Base-by-base conservation (phyloP, 495 filamentous ascomycete genomes). In the Penicillium paradoxum region DNA sequence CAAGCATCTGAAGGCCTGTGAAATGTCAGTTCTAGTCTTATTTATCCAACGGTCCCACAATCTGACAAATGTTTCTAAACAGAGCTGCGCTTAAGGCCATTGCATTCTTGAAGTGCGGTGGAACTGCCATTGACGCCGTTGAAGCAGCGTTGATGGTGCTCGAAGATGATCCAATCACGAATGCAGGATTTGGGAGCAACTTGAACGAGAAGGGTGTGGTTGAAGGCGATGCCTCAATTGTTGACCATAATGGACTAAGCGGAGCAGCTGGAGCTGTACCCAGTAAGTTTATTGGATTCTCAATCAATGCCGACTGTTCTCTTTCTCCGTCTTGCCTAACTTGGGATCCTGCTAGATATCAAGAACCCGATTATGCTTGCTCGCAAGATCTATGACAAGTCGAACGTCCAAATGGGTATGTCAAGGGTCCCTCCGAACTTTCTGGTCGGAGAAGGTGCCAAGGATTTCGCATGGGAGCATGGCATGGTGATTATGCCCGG, bases 171-270 rank as follows among this genome's bases (percentile, higher is more conserved):
- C 89, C 96, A 57, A 96, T 98, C 60, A 97, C 95, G 19, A 98
- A 98, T 68, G 86, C 91, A 14, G 93, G 95, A 14, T 97, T 86
- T 59, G 95, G 95, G 29, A 97, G 95, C 72, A 98, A 98, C 61
- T 71, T 97, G n/a, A 82, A 85, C 41, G 84, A 91, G 45, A 86
- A 97, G 56, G 93, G 93, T 3, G 80, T 83, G 14, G 93, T 96
- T 21, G 95, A 98, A 64, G 90, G 91, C 60, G 93, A 98, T 71
- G 95, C 93, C 30, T 88, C 88, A 0, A 82, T 98, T 33, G 85
- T 97, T 33, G 91, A 98, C 62, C 89, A 97, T 62, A 74, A 83
- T 40, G 93, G 93, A 10, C 83, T 90, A 58, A 97, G 91, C 68
- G 93, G 93, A 51, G 93, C 90, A 45, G 93, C 86, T 61, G 95